Conservation (phyloP, 768 basidiomycete species). For the Psilocybe sp. region DNA sequence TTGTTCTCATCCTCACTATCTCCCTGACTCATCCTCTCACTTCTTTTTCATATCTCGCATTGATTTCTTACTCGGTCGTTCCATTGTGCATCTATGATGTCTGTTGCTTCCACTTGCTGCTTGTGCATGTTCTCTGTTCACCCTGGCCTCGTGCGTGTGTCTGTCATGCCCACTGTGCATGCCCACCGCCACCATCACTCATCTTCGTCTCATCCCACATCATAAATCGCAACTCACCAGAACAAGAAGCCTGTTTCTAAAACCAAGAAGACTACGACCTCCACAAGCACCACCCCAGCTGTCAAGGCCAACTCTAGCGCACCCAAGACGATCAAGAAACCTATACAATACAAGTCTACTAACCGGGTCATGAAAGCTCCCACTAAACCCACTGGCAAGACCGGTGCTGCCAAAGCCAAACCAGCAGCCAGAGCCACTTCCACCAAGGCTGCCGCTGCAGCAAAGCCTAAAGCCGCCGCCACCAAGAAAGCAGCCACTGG, state of each 20-base stretch:
- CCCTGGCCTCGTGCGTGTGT: neutral
- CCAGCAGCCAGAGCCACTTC: conserved; percentile 12
- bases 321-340: conserved; percentile 32
- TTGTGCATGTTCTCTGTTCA: neutral
- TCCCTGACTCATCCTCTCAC: neutral
- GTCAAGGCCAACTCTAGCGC: conserved; percentile 1
- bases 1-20: conserved; percentile 5
- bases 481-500: conserved; percentile 28
- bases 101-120: neutral
- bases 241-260: conserved; percentile 43
- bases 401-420: conserved; percentile 20
- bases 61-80: too few species aligned
- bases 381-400: conserved; percentile 18
- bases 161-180: neutral
- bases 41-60: neutral
- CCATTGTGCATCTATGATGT: too few species aligned
- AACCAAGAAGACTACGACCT: conserved; percentile 3
- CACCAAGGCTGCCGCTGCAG: conserved; percentile 10
- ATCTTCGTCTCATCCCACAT: neutral
- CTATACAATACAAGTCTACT: conserved; percentile 33
- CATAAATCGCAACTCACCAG: conserved; percentile 18
- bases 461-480: conserved; percentile 20
- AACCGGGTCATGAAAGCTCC: conserved; percentile 14
- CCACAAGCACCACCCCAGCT: conserved; percentile 5
- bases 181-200: neutral